These are phyloP conservation scores for Fraxinus platypoda DNA, from an alignment of 305 asterid species.

Conservation along the genomic window DNA sequence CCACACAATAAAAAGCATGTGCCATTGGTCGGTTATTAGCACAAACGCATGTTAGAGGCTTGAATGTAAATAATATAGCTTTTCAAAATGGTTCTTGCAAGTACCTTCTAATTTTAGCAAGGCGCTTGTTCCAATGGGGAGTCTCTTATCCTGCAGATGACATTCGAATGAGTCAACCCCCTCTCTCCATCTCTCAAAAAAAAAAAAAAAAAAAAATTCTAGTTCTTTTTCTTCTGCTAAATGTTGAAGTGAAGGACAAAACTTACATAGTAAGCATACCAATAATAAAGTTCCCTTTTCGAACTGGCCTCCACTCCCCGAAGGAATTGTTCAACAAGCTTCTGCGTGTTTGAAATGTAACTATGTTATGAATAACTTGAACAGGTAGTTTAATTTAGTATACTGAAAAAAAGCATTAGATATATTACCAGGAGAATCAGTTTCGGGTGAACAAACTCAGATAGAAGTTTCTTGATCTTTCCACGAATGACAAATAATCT, in stretches of 20 bases:
- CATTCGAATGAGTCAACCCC: constrained; percentile 5
- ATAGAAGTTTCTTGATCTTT: constrained; percentile 62
- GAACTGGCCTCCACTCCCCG: constrained; percentile 44
- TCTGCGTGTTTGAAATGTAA: constrained; percentile 38
- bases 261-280: constrained; percentile 92
- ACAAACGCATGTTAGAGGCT: neutral
- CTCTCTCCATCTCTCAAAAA: neutral
- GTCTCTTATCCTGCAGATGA: constrained; percentile 74
- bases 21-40: neutral
- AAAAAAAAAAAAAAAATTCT: neutral
- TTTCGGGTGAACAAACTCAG: constrained; percentile 68
- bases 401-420: neutral
- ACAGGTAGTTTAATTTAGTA: neutral
- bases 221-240: neutral
- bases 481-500: constrained; percentile 61
- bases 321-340: constrained; percentile 68
- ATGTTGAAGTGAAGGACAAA: constrained; percentile 2
- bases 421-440: constrained; percentile 72
- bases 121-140: constrained; percentile 73
- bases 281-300: constrained; percentile 72
- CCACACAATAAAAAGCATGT: neutral
- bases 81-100: neutral
- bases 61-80: neutral
- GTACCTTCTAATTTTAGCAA: constrained; percentile 79
- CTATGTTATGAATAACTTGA: neutral